These are phyloP conservation scores for Crithidia thermophila DNA, from an alignment of 208 protist species.

Conservation along the genomic window DNA sequence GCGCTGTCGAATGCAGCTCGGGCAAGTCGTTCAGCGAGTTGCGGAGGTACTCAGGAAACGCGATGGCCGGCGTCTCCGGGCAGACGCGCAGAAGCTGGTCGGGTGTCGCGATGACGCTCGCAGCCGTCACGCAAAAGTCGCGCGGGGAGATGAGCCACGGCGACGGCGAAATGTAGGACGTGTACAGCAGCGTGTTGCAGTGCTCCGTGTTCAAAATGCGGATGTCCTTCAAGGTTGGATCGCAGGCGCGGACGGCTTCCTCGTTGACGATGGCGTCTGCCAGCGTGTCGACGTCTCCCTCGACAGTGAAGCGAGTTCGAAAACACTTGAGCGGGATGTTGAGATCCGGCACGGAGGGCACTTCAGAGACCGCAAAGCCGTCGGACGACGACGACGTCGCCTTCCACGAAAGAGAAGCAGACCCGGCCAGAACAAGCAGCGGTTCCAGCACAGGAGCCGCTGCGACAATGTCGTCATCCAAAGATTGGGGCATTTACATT, in stretches of 20 bases:
- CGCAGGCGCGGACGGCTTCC: constrained; percentile 17
- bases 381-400: background rate
- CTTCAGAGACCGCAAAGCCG: constrained; percentile 16
- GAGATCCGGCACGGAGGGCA: constrained; percentile 2
- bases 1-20: background rate
- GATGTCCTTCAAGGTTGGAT: constrained; percentile 31
- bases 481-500: constrained; percentile 3
- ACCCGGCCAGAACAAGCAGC: constrained; percentile 7
- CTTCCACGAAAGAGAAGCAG: constrained; percentile 7
- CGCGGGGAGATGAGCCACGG: constrained; percentile 42
- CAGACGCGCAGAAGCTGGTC: constrained; percentile 11
- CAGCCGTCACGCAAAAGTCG: constrained; percentile 41
- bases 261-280: constrained; percentile 16
- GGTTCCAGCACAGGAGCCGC: constrained; percentile 20
- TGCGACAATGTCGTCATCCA: constrained; percentile 21
- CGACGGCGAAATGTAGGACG: constrained; percentile 40
- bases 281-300: constrained; percentile 23
- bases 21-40: background rate
- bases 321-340: constrained; percentile 31
- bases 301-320: constrained; percentile 29
- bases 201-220: constrained; percentile 18
- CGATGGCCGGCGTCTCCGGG: background rate
- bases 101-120: constrained; percentile 14
- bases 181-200: constrained; percentile 35
- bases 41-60: constrained; percentile 1